Percentiles rank a stretch among this genome's conserved stretches.
Conservation (phyloP, 352 stramenopile species). For the Pythium plurisporium region DNA sequence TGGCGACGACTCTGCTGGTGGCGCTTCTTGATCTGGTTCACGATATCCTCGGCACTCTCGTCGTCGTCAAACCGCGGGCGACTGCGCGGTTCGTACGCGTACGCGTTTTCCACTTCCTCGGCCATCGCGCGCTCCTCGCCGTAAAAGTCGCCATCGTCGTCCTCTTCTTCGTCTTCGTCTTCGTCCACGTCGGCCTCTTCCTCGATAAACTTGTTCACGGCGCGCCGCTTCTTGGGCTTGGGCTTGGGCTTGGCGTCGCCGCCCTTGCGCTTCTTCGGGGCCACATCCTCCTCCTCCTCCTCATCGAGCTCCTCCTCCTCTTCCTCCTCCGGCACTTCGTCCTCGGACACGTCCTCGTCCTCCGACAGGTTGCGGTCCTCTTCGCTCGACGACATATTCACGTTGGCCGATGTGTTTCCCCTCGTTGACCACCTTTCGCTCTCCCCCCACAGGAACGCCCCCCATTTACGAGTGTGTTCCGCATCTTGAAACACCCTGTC, state of each 20-base stretch:
- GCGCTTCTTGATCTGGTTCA: constrained; percentile 86
- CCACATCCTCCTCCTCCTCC: constrained; percentile 44
- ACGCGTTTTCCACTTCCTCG: constrained; percentile 66
- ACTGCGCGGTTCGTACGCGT: constrained; percentile 77
- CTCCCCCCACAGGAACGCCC: constrained; percentile 1
- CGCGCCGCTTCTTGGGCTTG: constrained; percentile 83
- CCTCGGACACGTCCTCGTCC: constrained; percentile 68
- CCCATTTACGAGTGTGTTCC: constrained; percentile 6
- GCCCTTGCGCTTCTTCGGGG: constrained; percentile 75
- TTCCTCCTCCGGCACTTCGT: constrained; percentile 66
- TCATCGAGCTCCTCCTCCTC: constrained; percentile 41
- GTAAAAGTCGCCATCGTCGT: constrained; percentile 79
- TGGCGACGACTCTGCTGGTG: constrained; percentile 82
- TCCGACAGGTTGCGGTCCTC: constrained; percentile 85
- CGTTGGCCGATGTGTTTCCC: constrained; percentile 2
- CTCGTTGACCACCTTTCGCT: constrained; percentile 18
- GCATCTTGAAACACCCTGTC: too few species aligned
- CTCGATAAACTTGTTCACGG: constrained; percentile 88
- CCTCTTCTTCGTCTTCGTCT: constrained; percentile 84
- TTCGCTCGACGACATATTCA: constrained; percentile 81
- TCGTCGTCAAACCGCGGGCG: constrained; percentile 72
- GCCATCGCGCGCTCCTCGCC: constrained; percentile 69
- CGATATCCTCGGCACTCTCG: constrained; percentile 78
- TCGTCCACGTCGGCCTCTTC: constrained; percentile 86
- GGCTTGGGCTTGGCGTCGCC: constrained; percentile 42